A percentile compares a stretch with the other conserved stretches of the same genome.
These are phyloP conservation scores for Penicillium psychrosexuale DNA, from an alignment of 2,329 filamentous ascomycete genomes.

Conservation along the genomic window DNA sequence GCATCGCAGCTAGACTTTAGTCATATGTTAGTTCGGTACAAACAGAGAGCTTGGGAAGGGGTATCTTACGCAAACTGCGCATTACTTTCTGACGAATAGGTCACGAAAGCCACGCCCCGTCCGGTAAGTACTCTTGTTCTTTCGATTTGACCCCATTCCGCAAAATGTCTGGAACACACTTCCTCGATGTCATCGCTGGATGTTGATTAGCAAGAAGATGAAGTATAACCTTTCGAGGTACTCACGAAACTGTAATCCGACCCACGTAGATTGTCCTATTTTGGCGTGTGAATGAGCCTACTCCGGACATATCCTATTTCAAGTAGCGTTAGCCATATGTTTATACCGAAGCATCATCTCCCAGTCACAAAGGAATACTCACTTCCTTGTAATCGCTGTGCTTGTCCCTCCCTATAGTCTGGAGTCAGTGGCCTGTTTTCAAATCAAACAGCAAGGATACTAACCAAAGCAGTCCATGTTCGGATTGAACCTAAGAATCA, in stretches of 20 bases:
- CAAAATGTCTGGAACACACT: slow-evolving; percentile 88
- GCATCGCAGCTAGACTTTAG: slow-evolving; percentile 75
- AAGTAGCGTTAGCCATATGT: neutral
- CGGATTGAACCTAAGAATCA: slow-evolving; percentile 62
- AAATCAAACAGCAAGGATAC: slow-evolving; percentile 61
- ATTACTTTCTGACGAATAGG: slow-evolving; percentile 77
- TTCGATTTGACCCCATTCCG: slow-evolving; percentile 89
- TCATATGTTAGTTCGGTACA: neutral
- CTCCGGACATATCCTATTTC: slow-evolving; percentile 71
- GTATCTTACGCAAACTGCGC: slow-evolving; percentile 70
- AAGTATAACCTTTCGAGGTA: neutral
- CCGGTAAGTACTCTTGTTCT: slow-evolving; percentile 82
- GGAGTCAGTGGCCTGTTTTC: neutral
- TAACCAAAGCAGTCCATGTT: slow-evolving; percentile 94
- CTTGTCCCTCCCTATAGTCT: slow-evolving; percentile 15
- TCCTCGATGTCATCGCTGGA: slow-evolving; percentile 87
- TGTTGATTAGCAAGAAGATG: neutral
- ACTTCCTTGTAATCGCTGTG: slow-evolving; percentile 22
- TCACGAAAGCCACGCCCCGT: slow-evolving; percentile 90
- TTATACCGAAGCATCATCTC: neutral
- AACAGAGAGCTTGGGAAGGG: neutral
- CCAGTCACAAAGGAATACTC: neutral
- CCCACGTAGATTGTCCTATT: slow-evolving; percentile 94
- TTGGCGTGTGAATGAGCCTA: slow-evolving; percentile 84
- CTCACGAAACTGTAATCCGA: slow-evolving; percentile 48